Evolutionary conservation across 257 asterid genomes (phyloP), one percentile per base, ranked within the genome.

Genomic region (Nicotiana noctiflora): DNA sequence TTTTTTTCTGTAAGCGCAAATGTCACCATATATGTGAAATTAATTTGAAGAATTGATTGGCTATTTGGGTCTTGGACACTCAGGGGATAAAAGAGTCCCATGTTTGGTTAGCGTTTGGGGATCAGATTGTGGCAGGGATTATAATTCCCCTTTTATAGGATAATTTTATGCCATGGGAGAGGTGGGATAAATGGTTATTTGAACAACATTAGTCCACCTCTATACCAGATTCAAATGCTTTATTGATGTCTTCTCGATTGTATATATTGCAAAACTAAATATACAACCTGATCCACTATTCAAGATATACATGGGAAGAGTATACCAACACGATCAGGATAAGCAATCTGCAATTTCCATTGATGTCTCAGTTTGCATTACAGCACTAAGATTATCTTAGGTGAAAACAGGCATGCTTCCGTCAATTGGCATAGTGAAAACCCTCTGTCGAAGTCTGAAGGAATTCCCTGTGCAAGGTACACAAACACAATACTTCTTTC

Each of bases 341-440:
- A 72, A 14, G 78, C 78, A 44, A 21, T 72, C 60, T 46, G 11
- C 37, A 72, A 8, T 72, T 72, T 72, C 40, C 60, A 72, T 46
- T 72, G 46, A 3, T 72, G 78, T 51, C 59, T 32, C 56, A 32
- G 14, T 29, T 51, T 46, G 37, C 2, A 77, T 62, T 59, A 32
- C 21, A 34, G 23, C 72, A 60, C 85, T 88, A 88, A 88, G 84
- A 82, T 82, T 81, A 81, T 83, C 76, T 70, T 87, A 95, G 99
- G 99, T 93, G 86, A 95, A 95, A 90, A 92, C 99, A 27, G 99
- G 99, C 67, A 95, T 95, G 99, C 96, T 93, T 62, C 98, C 99
- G 67, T 86, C 99, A 44, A 86, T 89, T 60, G 93, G 92, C 79
- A 92, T 91, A 84, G 89, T 95, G 67, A 89, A 89, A 89, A 87